phyloP scores from a whole-genome alignment of 208 protist species.

The Crithidia fasciculata region DNA sequence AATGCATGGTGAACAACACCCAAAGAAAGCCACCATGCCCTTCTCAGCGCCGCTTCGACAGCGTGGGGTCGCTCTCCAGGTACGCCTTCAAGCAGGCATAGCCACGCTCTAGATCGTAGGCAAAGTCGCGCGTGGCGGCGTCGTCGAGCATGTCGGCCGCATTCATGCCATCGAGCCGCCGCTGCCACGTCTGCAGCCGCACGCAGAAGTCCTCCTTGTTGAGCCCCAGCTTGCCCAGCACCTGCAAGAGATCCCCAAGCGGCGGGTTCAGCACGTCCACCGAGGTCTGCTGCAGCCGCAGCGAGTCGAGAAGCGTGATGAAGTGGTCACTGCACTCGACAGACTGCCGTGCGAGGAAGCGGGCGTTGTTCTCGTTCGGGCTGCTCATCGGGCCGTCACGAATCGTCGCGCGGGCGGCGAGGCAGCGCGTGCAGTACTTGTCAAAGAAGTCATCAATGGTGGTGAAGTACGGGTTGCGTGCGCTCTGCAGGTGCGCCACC shows the following conservation, averaged over 20 bases:
- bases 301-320: conserved; percentile 93
- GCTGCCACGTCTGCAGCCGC: conserved; percentile 72
- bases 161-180: conserved; percentile 86
- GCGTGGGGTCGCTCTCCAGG: conserved; percentile 59
- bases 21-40: too few species aligned
- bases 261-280: conserved; percentile 93
- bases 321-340: conserved; percentile 93
- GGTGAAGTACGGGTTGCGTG: conserved; percentile 77
- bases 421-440: conserved; percentile 83
- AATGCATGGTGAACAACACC: neutral
- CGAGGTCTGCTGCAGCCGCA: conserved; percentile 90
- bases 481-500: conserved; percentile 67
- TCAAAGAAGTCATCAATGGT: conserved; percentile 93
- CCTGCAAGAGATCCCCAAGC: conserved; percentile 86
- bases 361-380: conserved; percentile 43
- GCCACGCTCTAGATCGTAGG: conserved; percentile 91
- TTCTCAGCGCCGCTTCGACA: conserved; percentile 10
- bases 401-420: conserved; percentile 67
- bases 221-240: conserved; percentile 54
- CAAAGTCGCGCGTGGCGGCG: conserved; percentile 81
- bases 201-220: conserved; percentile 60
- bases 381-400: conserved; percentile 53
- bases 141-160: conserved; percentile 91
- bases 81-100: conserved; percentile 83
- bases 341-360: conserved; percentile 69